A percentile compares a stretch with the other conserved stretches of the same genome.
Evolutionary conservation across 2,329 filamentous ascomycete species (phyloP).

Genomic region (Zelopaecilomyces penicillatus): DNA sequence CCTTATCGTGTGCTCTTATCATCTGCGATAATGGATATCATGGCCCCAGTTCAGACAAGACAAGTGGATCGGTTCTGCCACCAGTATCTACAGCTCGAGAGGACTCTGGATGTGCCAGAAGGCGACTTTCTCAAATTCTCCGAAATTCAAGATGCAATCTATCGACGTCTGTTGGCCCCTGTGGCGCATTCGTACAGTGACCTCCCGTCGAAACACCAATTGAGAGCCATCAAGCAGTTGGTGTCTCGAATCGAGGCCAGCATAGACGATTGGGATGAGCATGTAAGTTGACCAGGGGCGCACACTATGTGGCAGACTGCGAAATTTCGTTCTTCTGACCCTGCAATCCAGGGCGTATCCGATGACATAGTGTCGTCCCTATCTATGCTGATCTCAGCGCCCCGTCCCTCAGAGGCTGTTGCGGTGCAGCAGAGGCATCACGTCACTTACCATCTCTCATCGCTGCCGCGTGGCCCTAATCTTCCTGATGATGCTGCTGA

Average conservation of each 20-base stretch:
- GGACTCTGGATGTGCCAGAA: slow-evolving; percentile 55
- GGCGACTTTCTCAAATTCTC: slow-evolving; percentile 48
- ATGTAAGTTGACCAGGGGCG: slow-evolving; percentile 53
- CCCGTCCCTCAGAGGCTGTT: slow-evolving; percentile 53
- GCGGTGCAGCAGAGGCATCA: slow-evolving; percentile 65
- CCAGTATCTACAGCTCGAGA: slow-evolving; percentile 74
- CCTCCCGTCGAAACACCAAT: slow-evolving; percentile 61
- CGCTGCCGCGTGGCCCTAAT: slow-evolving; percentile 16
- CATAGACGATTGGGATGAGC: slow-evolving; percentile 73
- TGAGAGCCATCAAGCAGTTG: slow-evolving; percentile 66
- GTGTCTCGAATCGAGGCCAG: slow-evolving; percentile 61
- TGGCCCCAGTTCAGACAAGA: background rate
- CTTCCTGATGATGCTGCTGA: slow-evolving; percentile 1
- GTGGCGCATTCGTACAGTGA: slow-evolving; percentile 40
- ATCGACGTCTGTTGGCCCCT: slow-evolving; percentile 56
- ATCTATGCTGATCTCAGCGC: slow-evolving; percentile 53
- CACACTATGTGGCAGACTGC: background rate
- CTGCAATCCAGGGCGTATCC: slow-evolving; percentile 60
- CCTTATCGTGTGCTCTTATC: no score
- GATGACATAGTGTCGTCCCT: slow-evolving; percentile 68
- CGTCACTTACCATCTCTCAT: slow-evolving; percentile 59
- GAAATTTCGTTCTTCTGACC: slow-evolving; percentile 16
- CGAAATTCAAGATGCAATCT: slow-evolving; percentile 58
- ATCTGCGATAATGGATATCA: no score
- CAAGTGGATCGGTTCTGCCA: slow-evolving; percentile 49